These are phyloP conservation scores for Actinidia polygama DNA, from an alignment of 179 eudicot genomes.

Conservation along the genomic window DNA sequence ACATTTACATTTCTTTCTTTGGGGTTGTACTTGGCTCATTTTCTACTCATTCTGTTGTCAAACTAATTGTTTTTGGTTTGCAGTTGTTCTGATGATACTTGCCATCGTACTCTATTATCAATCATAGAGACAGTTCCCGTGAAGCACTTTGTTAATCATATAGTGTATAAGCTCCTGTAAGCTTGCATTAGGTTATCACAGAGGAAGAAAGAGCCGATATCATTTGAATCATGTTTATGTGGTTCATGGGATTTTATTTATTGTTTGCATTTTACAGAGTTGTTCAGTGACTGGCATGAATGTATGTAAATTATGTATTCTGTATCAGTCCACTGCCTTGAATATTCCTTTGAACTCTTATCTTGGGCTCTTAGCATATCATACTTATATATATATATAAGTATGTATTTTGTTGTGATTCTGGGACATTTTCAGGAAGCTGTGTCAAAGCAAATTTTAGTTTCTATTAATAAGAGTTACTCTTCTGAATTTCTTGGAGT, in stretches of 20 bases:
- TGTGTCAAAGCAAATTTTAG: slow-evolving; percentile 61
- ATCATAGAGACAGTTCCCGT: slow-evolving; percentile 63
- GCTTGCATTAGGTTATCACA: slow-evolving; percentile 53
- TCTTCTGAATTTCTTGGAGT: slow-evolving; percentile 66
- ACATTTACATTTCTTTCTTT: slow-evolving; percentile 4
- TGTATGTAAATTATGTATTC: not conserved
- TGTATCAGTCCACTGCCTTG: not conserved
- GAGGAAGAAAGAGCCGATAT: slow-evolving; percentile 36
- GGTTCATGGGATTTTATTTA: slow-evolving; percentile 13
- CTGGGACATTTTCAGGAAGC: slow-evolving; percentile 39
- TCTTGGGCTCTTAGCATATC: slow-evolving; percentile 5
- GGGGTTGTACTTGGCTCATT: not conserved
- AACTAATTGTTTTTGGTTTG: slow-evolving; percentile 22
- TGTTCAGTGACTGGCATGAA: not conserved
- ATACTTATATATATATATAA: too few species aligned
- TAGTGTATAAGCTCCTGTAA: slow-evolving; percentile 62
- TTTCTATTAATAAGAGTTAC: slow-evolving; percentile 52
- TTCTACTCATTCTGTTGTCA: not conserved
- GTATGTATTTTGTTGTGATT: slow-evolving; percentile 4
- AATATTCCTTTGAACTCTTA: not conserved
- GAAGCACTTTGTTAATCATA: slow-evolving; percentile 38
- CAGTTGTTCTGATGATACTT: slow-evolving; percentile 58
- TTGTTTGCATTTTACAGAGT: not conserved
- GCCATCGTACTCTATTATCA: slow-evolving; percentile 50
- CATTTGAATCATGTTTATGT: slow-evolving; percentile 50